phyloP scores from a whole-genome alignment of 2,329 filamentous ascomycete genomes.

The Bertia moriformis region DNA sequence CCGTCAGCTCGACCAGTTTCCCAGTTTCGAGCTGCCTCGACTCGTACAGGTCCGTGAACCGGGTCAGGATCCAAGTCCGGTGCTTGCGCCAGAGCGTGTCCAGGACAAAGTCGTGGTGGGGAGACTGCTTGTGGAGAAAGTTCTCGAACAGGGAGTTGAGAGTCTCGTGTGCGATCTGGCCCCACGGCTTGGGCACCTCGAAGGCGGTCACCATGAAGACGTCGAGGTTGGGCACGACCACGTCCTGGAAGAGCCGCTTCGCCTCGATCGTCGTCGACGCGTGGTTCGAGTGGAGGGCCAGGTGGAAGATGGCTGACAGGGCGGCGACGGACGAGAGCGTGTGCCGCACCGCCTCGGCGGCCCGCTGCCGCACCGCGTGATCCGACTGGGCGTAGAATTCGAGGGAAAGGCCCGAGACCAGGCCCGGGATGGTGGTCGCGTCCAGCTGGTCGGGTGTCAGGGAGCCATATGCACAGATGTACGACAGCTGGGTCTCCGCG shows the following conservation, averaged over 20 bases:
- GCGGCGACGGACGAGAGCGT: constrained; percentile 81
- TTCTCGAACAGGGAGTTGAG: constrained; percentile 66
- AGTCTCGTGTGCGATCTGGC: constrained; percentile 59
- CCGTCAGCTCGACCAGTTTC: constrained; percentile 64
- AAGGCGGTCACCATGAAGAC: constrained; percentile 69
- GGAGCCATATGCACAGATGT: constrained; percentile 60
- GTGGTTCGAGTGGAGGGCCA: constrained; percentile 44
- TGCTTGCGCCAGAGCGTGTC: constrained; percentile 87
- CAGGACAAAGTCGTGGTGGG: constrained; percentile 74
- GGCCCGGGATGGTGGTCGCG: constrained; percentile 60
- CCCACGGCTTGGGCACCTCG: constrained; percentile 66
- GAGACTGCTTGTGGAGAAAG: constrained; percentile 66
- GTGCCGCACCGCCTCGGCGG: constrained; percentile 57
- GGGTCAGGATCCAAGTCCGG: constrained; percentile 70
- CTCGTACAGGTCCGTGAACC: constrained; percentile 65
- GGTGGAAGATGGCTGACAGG: constrained; percentile 53
- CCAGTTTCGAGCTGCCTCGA: constrained; percentile 52
- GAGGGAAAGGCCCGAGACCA: constrained; percentile 62
- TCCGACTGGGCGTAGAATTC: constrained; percentile 36
- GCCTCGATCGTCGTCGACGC: constrained; percentile 50
- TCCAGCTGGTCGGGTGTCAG: constrained; percentile 65
- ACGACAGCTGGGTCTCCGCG: constrained; percentile 80
- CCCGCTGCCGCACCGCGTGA: constrained; percentile 32
- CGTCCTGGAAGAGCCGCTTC: constrained; percentile 50
- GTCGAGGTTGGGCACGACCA: constrained; percentile 59